phyloP scores from a whole-genome alignment of 371 early-diverging fungal species.

The Mortierella sp. region DNA sequence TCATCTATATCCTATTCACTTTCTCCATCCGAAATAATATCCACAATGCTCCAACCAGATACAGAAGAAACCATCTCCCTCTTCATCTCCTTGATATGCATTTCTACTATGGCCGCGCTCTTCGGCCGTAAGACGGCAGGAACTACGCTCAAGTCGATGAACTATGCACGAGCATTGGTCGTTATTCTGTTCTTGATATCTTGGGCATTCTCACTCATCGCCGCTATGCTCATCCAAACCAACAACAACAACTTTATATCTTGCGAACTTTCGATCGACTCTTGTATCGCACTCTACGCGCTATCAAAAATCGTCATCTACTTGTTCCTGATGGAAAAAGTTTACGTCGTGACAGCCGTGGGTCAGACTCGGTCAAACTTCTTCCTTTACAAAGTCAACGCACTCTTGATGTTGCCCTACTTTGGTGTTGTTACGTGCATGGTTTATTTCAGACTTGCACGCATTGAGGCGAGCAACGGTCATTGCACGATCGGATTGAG shows the following conservation, averaged over 20 bases:
- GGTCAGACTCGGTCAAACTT: constrained; percentile 44
- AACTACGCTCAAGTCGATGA: constrained; percentile 52
- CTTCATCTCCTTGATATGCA: constrained; percentile 61
- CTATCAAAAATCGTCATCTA: constrained; percentile 62
- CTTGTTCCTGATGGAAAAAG: constrained; percentile 72
- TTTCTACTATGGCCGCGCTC: constrained; percentile 65
- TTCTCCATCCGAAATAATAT: not conserved
- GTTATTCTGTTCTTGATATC: constrained; percentile 59
- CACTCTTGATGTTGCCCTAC: constrained; percentile 60
- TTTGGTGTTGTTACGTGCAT: constrained; percentile 59
- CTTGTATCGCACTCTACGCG: constrained; percentile 61
- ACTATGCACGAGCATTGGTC: constrained; percentile 65
- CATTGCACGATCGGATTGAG: constrained; percentile 63
- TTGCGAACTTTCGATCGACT: constrained; percentile 62
- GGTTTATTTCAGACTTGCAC: constrained; percentile 53
- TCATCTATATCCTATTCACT: not conserved
- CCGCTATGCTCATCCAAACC: constrained; percentile 66
- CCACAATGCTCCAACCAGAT: constrained; percentile 43
- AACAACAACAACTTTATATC: constrained; percentile 68
- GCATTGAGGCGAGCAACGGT: constrained; percentile 39
- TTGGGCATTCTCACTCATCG: constrained; percentile 66
- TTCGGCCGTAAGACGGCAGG: constrained; percentile 71
- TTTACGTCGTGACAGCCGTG: constrained; percentile 56
- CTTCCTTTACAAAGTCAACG: constrained; percentile 60
- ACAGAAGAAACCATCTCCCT: constrained; percentile 40